Conservation (phyloP, 139 green algal genomes). For the Yamagishiella unicocca region DNA sequence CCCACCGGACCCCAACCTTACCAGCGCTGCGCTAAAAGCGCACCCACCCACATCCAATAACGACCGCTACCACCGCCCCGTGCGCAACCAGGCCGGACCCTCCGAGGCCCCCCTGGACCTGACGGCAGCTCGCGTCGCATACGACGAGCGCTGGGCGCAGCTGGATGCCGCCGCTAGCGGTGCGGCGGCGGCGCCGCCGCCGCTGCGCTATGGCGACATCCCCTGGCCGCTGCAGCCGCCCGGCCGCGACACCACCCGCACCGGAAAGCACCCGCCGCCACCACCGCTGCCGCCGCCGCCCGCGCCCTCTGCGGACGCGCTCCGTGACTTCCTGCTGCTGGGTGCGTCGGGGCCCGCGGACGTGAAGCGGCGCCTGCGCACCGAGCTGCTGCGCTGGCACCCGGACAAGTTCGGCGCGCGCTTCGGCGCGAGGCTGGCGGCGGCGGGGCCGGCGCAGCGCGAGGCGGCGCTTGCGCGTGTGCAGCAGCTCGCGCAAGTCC, state of each 20-base stretch:
- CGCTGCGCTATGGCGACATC: slow-evolving; percentile 27
- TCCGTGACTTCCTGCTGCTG: slow-evolving; percentile 57
- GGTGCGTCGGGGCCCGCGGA: slow-evolving; percentile 38
- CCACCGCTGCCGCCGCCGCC: neutral
- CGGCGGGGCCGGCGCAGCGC: neutral
- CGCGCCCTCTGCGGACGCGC: neutral
- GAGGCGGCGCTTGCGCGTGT: neutral
- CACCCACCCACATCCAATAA: no score
- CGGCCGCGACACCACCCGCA: neutral
- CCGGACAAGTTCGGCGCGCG: slow-evolving; percentile 71
- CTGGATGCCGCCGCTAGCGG: neutral
- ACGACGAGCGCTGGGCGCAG: slow-evolving; percentile 27
- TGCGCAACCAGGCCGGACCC: neutral
- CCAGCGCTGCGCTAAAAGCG: no score
- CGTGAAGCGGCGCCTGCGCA: slow-evolving; percentile 54
- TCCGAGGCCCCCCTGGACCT: neutral
- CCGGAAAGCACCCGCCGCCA: neutral
- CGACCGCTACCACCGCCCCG: no score
- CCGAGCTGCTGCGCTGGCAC: slow-evolving; percentile 61
- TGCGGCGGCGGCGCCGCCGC: neutral
- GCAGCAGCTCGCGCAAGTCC: slow-evolving; percentile 5
- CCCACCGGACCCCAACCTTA: no score
- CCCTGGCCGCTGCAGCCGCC: slow-evolving; percentile 31
- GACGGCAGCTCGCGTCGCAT: neutral
- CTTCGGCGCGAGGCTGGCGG: slow-evolving; percentile 49